Base-by-base conservation (phyloP, 2,329 filamentous ascomycete species). In the Orbilia quercus region DNA sequence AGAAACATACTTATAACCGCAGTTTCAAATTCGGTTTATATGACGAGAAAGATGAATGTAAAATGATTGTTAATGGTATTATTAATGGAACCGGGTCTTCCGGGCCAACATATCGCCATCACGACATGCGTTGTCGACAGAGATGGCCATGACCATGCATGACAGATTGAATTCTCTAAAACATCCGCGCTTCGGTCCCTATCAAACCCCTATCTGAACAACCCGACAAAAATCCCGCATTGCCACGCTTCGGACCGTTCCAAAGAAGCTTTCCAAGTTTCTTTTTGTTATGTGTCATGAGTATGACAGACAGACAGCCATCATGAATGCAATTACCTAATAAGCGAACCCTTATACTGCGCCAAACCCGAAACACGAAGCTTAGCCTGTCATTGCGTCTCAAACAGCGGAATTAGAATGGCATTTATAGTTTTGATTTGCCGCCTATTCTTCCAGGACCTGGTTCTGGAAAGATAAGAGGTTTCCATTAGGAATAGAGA, bases 261-360 rank as follows among this genome's bases (percentile, higher is more conserved):
- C 38, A 31, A 69, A 31, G 42, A 51, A 28, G 23, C 45, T 48
- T 54, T 53, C 31, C 18, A 31, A 59, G 40, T 45, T 72, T 65
- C 64, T 51, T 64, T 71, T 73, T 58, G 54, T 42, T 55, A 73
- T 66, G 60, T 54, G 53, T 54, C 59, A 59, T 53, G 45, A 65
- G 67, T 59, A 59, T 57, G 48, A 72, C 59, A 65, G 47, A 14
- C 47, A 55, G 53, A 59, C 48, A 36, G 48, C 44, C 45, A 20
- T 48, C 48, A 28, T 58, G 50, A 63, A 71, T 71, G 57, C 62
- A 66, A 73, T 73, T 73, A 73, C 69, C 69, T 73, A 73, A 73
- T 73, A 73, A 73, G 69, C 69, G 69, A 73, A 42, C 22, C 28
- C 54, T 60, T 50, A 48, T 60, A 54, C 54, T 60, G 42, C 25